phyloP scores from a whole-genome alignment of 192 early-diverging fungal genomes.

The Thamnidium elegans region DNA sequence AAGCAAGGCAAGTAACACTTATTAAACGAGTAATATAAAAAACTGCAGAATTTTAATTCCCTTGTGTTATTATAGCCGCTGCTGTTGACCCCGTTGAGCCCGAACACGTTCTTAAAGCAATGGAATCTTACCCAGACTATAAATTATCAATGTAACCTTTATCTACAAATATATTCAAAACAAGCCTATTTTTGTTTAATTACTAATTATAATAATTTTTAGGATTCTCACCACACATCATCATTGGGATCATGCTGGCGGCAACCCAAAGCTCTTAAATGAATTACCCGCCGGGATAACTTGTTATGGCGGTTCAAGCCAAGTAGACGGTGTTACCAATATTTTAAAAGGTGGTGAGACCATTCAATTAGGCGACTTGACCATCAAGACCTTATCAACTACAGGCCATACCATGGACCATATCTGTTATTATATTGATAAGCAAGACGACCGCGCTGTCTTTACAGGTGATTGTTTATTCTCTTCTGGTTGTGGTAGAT shows the following conservation, averaged over 20 bases:
- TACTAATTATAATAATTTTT: neutral
- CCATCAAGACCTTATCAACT: slow-evolving; percentile 26
- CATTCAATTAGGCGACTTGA: slow-evolving; percentile 24
- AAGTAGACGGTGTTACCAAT: slow-evolving; percentile 21
- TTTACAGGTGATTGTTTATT: slow-evolving; percentile 38
- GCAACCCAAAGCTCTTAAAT: slow-evolving; percentile 26
- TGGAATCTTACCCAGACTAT: slow-evolving; percentile 24
- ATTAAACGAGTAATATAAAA: neutral
- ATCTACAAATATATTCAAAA: neutral
- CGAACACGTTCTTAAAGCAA: slow-evolving; percentile 23
- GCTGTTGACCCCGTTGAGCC: slow-evolving; percentile 38
- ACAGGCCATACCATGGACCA: slow-evolving; percentile 35
- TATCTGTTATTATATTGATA: slow-evolving; percentile 31
- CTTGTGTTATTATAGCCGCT: slow-evolving; percentile 19
- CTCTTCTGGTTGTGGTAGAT: slow-evolving; percentile 76
- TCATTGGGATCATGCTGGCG: slow-evolving; percentile 41
- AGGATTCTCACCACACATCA: slow-evolving; percentile 42
- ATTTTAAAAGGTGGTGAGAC: slow-evolving; percentile 20
- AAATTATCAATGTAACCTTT: slow-evolving; percentile 20
- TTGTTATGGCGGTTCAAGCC: slow-evolving; percentile 29
- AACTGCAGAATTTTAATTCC: neutral
- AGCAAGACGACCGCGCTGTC: slow-evolving; percentile 23
- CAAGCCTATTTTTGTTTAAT: too few species aligned
- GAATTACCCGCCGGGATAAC: slow-evolving; percentile 7
- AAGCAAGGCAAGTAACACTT: slow-evolving; percentile 30